Evolutionary conservation across 148 eudicot genomes (phyloP).

Genomic region (Silene uniflora): DNA sequence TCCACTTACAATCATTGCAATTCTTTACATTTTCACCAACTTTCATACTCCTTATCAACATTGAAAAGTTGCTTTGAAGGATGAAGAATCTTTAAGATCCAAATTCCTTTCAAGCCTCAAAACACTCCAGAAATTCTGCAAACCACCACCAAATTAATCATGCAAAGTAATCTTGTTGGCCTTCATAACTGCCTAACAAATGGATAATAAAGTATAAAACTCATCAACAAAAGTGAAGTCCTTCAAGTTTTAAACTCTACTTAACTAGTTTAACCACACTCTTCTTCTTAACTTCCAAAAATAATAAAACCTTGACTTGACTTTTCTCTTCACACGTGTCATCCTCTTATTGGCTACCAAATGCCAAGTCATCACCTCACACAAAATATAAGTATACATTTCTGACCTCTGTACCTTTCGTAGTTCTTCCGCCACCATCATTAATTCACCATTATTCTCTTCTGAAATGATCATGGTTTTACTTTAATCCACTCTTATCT

Average conservation of each 20-base stretch:
- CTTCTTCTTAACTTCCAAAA: neutral
- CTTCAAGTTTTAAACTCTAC: neutral
- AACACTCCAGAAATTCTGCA: neutral
- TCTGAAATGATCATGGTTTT: constrained; percentile 11
- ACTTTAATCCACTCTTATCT: neutral
- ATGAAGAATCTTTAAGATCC: too few relatives aligned
- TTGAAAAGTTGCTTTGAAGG: too few relatives aligned
- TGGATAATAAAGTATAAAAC: neutral
- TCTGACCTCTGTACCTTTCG: neutral
- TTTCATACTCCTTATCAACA: too few relatives aligned
- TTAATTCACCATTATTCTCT: neutral
- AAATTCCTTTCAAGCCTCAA: too few relatives aligned
- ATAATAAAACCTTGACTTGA: neutral
- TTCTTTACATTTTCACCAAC: too few relatives aligned
- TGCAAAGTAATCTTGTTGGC: neutral
- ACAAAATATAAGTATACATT: neutral
- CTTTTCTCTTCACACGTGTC: constrained; percentile 14
- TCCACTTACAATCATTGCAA: too few relatives aligned
- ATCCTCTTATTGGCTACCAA: neutral
- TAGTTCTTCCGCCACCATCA: constrained; percentile 7
- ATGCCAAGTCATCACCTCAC: neutral
- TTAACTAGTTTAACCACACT: neutral
- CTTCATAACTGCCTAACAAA: constrained; percentile 1
- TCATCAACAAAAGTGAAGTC: neutral
- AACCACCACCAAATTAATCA: neutral